Base-by-base conservation (phyloP, 768 basidiomycete species). In the Leccinellum rugosiceps region DNA sequence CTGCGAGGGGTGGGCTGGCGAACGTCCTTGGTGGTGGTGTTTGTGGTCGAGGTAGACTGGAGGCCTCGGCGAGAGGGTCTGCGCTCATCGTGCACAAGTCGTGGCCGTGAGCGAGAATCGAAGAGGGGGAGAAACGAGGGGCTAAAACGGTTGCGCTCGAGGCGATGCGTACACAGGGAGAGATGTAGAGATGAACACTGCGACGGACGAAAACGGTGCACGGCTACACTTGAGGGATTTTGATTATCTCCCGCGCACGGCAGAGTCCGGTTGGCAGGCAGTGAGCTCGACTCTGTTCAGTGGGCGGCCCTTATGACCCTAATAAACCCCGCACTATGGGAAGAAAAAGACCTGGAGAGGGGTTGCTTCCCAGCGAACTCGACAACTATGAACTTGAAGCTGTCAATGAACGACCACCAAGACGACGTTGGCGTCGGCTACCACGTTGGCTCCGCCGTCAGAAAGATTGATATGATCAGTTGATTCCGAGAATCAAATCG, bases 1-100 rank as follows among this genome's bases (percentile, higher is more conserved):
- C 72, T 26, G 70, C 64, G 19, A 65, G 43, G 11, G 72, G 72
- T 1, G 65, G 70, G 6, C 58, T 60, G 9, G 52, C 6, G 9
- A 52, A n/a, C 4, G 60, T n/a, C 19, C 46, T 58, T 34, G 58
- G 54, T 3, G 62, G 52, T n/a, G 45, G 31, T n/a, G 58, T 9
- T 38, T 41, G 25, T 58, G 48, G 35, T 10, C 32, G n/a, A 34
- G 43, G 21, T 2, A 28, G 50, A 28, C 19, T 47, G 1, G 53
- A 28, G 5, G 26, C 46, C 15, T 47, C 46, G 14, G 26, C 3
- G 46, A 47, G 46, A 10, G 46, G 46, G 23, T 47, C 46, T 25
- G 15, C 26, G 10, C 26, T 47, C 46, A 47, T 47, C 26, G 10
- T 45, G 44, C 21, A 45, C 21, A 23, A 9, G 26, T 47, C 14